These are phyloP conservation scores for Apiotrichum domesticum DNA, from an alignment of 1,284 basidiomycete genomes.

Conservation along the genomic window DNA sequence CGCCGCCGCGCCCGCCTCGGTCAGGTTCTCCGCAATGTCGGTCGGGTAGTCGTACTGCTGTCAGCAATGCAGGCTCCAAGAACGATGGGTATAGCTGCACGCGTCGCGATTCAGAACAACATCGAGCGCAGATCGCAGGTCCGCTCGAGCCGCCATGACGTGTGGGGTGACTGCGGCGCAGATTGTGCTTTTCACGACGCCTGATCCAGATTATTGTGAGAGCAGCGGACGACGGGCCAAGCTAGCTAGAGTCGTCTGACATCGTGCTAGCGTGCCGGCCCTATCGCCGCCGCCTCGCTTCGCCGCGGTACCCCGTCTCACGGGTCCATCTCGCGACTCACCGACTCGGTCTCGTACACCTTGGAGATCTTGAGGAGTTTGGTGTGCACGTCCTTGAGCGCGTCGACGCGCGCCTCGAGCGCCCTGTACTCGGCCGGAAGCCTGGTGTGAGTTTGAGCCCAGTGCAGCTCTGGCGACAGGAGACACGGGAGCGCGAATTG, in stretches of 20 bases:
- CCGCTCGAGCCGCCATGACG: too few species aligned
- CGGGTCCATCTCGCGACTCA: slow-evolving; percentile 17
- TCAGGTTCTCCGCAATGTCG: slow-evolving; percentile 52
- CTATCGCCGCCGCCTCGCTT: too few species aligned
- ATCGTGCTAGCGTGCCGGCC: too few species aligned
- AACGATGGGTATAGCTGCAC: not conserved
- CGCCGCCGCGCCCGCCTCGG: slow-evolving; percentile 57
- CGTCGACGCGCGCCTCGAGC: slow-evolving; percentile 90
- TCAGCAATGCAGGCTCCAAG: not conserved
- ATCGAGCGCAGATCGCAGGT: too few species aligned
- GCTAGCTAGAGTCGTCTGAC: too few species aligned
- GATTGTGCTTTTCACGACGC: too few species aligned
- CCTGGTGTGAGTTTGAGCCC: slow-evolving; percentile 10
- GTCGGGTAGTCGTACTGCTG: slow-evolving; percentile 68
- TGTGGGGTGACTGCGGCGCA: too few species aligned
- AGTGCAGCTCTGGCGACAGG: too few species aligned
- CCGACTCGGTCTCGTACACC: slow-evolving; percentile 69
- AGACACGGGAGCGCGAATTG: not conserved
- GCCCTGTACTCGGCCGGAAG: slow-evolving; percentile 79
- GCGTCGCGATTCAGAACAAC: not conserved
- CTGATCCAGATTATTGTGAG: too few species aligned
- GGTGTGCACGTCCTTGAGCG: slow-evolving; percentile 73
- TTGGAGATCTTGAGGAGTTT: slow-evolving; percentile 76
- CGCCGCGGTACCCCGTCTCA: too few species aligned
- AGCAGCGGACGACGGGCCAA: too few species aligned